These are phyloP conservation scores for Wickerhamiella sorbophila DNA, from an alignment of 805 yeast species.

Conservation along the genomic window DNA sequence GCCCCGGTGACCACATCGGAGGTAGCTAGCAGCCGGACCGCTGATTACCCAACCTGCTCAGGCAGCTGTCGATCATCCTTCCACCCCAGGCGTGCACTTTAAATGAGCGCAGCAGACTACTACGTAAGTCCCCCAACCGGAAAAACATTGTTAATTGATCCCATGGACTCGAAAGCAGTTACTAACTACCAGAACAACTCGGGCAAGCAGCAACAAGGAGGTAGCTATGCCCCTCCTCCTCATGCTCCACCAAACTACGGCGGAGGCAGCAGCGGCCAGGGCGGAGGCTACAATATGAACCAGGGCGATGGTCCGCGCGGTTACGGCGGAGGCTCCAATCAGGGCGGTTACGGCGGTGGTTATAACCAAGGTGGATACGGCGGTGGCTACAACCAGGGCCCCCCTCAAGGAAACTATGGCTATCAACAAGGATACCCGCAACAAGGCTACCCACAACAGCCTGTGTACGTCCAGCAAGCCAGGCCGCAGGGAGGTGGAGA, in stretches of 20 bases:
- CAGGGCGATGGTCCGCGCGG: slow-evolving; percentile 10
- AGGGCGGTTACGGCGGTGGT: slow-evolving; percentile 17
- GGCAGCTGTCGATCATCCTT: too few relatives aligned
- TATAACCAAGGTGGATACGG: slow-evolving; percentile 14
- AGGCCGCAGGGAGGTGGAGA: slow-evolving; percentile 15
- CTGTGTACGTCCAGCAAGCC: slow-evolving; percentile 25
- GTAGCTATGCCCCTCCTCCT: neutral
- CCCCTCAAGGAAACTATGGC: neutral
- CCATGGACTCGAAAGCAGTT: too few relatives aligned
- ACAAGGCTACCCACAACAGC: too few relatives aligned
- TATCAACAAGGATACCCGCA: slow-evolving; percentile 20
- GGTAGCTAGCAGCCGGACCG: too few relatives aligned
- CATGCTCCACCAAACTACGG: neutral
- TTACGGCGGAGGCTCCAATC: slow-evolving; percentile 12
- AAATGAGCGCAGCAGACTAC: slow-evolving; percentile 2
- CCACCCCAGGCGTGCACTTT: too few relatives aligned
- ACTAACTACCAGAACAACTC: neutral
- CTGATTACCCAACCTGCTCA: too few relatives aligned
- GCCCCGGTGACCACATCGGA: too few relatives aligned
- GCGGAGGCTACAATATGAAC: neutral
- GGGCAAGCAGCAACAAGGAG: neutral
- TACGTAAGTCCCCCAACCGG: slow-evolving; percentile 1
- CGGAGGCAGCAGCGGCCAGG: too few relatives aligned
- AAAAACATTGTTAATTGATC: too few relatives aligned
- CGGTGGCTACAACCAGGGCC: neutral